Evolutionary conservation across 495 filamentous ascomycete species (phyloP), one percentile per base, ranked within the genome.

Genomic region (Chaetomidium leptoderma): DNA sequence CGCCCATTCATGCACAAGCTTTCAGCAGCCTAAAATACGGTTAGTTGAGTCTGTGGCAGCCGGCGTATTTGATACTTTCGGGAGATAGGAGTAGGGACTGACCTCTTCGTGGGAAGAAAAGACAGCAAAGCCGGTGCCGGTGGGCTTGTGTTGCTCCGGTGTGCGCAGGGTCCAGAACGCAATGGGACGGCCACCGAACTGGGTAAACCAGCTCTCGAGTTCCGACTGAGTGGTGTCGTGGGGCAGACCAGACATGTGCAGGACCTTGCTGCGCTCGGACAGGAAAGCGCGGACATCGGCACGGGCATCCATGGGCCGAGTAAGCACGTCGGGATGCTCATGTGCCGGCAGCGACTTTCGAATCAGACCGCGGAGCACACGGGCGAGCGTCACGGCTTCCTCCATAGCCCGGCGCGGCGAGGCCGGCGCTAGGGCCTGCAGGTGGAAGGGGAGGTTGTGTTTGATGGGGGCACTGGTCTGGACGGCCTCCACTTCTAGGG

Each of bases 41-140:
- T 67, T 43, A 61, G 61, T n/a, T 6, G 11, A 16, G 10, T 37
- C 2, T 1, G 5, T 30, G 16, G 14, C 24, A 3, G 30, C n/a
- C 7, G 23, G 16, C 14, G 14, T n/a, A 16, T n/a, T 16, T 16
- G 37, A 53, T 32, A 23, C 6, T 4, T 3, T 3, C 3, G 23
- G 17, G 35, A 16, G 35, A 23, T 29, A 50, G 60, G 36, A n/a
- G 53, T 77, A 9, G 32, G n/a, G 3, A 37, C 33, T n/a, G 17
- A 96, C 92, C 89, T 98, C 93, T 82, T 98, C 93, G 65, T 98
- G 93, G 27, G 92, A 97, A 51, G 93, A 97, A 69, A 98, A 98
- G 32, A 97, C 91, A 21, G 92, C 93, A 72, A 98, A 98, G 24
- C 93, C 93, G 42, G 92, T 92, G 19, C 93, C 93, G 8, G 92